These are phyloP conservation scores for Daphne laureola DNA, from an alignment of 441 rosid genomes.

Conservation along the genomic window DNA sequence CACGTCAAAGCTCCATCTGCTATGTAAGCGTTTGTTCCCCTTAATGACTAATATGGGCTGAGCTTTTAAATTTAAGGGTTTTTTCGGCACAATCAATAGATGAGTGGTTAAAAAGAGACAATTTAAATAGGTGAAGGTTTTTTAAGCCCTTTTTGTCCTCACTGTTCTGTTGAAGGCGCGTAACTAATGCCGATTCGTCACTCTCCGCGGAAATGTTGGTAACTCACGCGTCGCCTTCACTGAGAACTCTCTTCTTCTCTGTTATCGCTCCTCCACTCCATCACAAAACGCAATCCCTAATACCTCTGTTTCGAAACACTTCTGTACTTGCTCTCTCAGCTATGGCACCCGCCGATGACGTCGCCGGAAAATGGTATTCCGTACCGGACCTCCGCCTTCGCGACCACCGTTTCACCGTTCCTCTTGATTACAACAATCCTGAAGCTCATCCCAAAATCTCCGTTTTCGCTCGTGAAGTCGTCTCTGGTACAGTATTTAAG, in stretches of 20 bases:
- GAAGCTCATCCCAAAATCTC: constrained; percentile 43
- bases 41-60: too few species aligned
- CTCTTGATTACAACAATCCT: constrained; percentile 56
- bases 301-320: constrained; percentile 5
- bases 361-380: constrained; percentile 57
- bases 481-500: constrained; percentile 39
- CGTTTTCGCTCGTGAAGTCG: constrained; percentile 83
- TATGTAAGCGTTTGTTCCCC: too few species aligned
- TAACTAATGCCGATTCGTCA: not conserved
- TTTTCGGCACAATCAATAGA: too few species aligned
- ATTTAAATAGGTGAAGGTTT: too few species aligned
- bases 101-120: too few species aligned
- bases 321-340: constrained; percentile 15
- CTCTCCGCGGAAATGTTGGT: constrained; percentile 23
- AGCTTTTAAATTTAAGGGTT: too few species aligned
- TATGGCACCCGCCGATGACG: constrained; percentile 54
- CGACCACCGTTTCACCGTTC: constrained; percentile 68
- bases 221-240: constrained; percentile 22
- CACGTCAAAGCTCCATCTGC: too few species aligned
- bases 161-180: too few species aligned
- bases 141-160: too few species aligned
- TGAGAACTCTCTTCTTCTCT: constrained; percentile 14
- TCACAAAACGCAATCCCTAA: constrained; percentile 12
- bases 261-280: constrained; percentile 12
- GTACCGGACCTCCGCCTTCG: constrained; percentile 84